Base-by-base conservation (phyloP, 176 grass and related monocot species). In the Eragrostis curvula region DNA sequence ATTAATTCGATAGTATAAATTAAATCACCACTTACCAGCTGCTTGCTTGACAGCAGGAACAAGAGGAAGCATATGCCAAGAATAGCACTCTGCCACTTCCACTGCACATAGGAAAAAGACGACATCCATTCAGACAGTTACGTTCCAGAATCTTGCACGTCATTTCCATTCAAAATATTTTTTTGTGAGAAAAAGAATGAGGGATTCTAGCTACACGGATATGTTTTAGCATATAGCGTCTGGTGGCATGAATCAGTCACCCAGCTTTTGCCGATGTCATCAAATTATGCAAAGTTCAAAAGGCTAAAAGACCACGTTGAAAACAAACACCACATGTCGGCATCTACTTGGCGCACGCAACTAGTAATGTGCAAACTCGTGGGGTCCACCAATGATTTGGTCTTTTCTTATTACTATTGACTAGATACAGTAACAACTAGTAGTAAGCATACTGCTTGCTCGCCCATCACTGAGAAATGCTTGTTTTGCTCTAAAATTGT, bases 71-170 rank as follows among this genome's bases (percentile, higher is more conserved):
- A 92, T 78, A 87, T 69, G 62, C 96, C 96, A 32, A 99, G 89
- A 70, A 94, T 21, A 60, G 76, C 78, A 70, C 96, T 99, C 87
- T 99, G 56, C 96, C 96, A 99, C 85, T 68, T 90, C 96, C 93
- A 99, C 96, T 99, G 77, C 28, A 21, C 83, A 81, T 36, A 88
- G 61, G 56, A 40, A 64, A 88, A 85, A 56, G 14, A 66, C 25
- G 73, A 58, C 14, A 27, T 13, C 5, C 4, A 14, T 41, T 79
- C 14, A 59, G 60, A 79, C 2, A 30, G 46, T 57, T 81, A 44
- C 82, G 70, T 68, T 57, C 71, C 71, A 89, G 70, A 80, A 88
- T 74, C 59, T 50, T 41, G 61, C 46, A 36, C 5, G 42, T 85
- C 68, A 60, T n/a, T 84, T 32, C 59, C 75, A 79, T 20, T 42